phyloP scores from a whole-genome alignment of 2,329 filamentous ascomycete species.

The Aspergillus niger region DNA sequence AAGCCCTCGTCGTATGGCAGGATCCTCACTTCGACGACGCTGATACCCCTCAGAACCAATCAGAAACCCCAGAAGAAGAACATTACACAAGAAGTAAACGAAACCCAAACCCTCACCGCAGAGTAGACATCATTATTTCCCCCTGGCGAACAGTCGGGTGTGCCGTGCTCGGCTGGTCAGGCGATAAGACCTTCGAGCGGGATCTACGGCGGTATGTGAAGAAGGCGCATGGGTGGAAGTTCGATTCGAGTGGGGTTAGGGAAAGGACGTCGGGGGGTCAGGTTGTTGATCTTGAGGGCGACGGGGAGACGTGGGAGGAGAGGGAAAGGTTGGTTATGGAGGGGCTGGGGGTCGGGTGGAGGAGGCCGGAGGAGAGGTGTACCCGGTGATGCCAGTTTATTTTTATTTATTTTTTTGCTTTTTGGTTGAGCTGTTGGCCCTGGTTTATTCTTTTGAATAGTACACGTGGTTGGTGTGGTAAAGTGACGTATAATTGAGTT shows the following conservation, averaged over 20 bases:
- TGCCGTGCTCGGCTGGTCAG: constrained; percentile 84
- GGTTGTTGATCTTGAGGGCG: constrained; percentile 68
- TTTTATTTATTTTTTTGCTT: not conserved
- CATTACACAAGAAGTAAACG: constrained; percentile 31
- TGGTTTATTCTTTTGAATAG: not conserved
- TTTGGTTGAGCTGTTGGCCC: too few species aligned
- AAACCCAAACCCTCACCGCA: constrained; percentile 74
- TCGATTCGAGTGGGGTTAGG: constrained; percentile 85
- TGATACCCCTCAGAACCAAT: not conserved
- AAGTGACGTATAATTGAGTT: not conserved
- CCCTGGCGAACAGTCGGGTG: constrained; percentile 90
- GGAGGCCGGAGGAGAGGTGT: constrained; percentile 67
- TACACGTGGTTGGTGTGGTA: not conserved
- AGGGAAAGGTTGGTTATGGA: constrained; percentile 82
- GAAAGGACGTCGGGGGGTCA: constrained; percentile 64
- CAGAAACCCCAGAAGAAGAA: constrained; percentile 8
- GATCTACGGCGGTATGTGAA: constrained; percentile 82
- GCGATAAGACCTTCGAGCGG: constrained; percentile 85
- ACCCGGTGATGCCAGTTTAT: constrained; percentile 52
- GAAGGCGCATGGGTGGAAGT: constrained; percentile 72
- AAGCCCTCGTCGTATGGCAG: constrained; percentile 92
- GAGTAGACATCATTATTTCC: constrained; percentile 88
- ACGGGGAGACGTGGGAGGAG: constrained; percentile 60
- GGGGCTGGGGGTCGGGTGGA: constrained; percentile 69
- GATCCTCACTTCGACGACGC: constrained; percentile 57